Base-by-base conservation (phyloP, 495 filamentous ascomycete genomes). In the Xylaria castorea region DNA sequence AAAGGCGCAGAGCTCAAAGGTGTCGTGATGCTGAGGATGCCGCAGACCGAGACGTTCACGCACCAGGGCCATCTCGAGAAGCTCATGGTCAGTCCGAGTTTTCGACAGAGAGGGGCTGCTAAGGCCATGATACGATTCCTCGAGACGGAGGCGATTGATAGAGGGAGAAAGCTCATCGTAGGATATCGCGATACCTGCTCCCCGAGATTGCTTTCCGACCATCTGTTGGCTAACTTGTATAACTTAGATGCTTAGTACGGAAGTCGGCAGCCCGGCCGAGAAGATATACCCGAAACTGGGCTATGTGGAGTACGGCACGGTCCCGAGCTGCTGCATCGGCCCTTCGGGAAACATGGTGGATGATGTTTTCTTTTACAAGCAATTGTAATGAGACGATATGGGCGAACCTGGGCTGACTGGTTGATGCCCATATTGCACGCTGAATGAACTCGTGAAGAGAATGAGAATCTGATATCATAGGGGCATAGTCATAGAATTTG, bases 321-420 rank as follows among this genome's bases (percentile, higher is more conserved):
- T 83, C 18, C 82, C 82, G 32, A 74, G 74, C 18, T 84, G 81
- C 66, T 79, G 76, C 44, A 74, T 74, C 11, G 68, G 74, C 25
- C 73, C 77, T 9, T 76, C 71, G 18, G 77, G 75, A 58, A 73
- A 58, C 2, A 75, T 76, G 36, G 81, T 78, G 73, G 80, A 80
- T 70, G 78, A 79, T 53, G 80, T 81, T 0, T 81, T 83, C 58
- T 84, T 82, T 68, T 84, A 83, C 66, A 84, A 84, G 71, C 77
- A 82, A 66, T 68, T 82, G 6, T 8, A 9, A 1, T 61, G 18
- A 61, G 6, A 36, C 57, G 5, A 36, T 27, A 16, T 32, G 62
- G 38, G 51, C 34, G 1, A 60, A 60, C 30, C 20, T 34, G 0
- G 1, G 5, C 6, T 16, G 30, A 11, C 18, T 36, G 30, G 1